Evolutionary conservation across 306 rosid species (phyloP).

Genomic region (Quercus robur): DNA sequence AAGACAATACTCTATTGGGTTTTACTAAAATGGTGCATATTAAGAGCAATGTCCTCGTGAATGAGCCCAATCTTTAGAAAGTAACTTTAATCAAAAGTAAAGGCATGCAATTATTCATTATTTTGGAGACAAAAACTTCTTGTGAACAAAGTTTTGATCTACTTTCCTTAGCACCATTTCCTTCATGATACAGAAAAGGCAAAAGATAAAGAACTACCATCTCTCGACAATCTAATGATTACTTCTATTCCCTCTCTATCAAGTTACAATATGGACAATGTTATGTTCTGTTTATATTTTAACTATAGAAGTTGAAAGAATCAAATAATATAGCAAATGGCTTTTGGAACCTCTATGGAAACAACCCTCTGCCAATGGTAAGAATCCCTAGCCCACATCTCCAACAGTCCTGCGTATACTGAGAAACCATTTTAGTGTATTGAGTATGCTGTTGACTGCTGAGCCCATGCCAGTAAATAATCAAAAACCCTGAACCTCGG

Average conservation of each 20-base stretch:
- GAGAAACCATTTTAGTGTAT: conserved; percentile 15
- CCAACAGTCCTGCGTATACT: conserved; percentile 7
- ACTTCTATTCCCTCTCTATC: conserved; percentile 29
- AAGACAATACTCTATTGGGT: no score
- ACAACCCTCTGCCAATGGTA: conserved; percentile 6
- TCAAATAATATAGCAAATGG: conserved; percentile 25
- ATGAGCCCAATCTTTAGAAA: background rate
- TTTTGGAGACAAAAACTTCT: background rate
- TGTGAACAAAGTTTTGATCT: conserved; percentile 16
- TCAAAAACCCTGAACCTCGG: background rate
- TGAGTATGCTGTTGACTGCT: conserved; percentile 16
- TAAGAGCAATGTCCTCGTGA: background rate
- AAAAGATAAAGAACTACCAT: conserved; percentile 4
- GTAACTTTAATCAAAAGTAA: background rate
- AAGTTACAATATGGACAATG: conserved; percentile 55
- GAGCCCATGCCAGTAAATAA: background rate
- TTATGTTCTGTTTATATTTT: conserved; percentile 8
- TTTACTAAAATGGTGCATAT: no score
- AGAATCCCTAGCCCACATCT: conserved; percentile 19
- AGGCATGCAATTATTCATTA: background rate
- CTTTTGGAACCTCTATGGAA: conserved; percentile 23
- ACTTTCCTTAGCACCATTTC: conserved; percentile 15
- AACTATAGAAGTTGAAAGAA: conserved; percentile 3
- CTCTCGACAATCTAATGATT: conserved; percentile 7
- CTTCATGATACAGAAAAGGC: conserved; percentile 22